Conservation (phyloP, 139 green algal genomes). For the Medakamo hakoo region DNA sequence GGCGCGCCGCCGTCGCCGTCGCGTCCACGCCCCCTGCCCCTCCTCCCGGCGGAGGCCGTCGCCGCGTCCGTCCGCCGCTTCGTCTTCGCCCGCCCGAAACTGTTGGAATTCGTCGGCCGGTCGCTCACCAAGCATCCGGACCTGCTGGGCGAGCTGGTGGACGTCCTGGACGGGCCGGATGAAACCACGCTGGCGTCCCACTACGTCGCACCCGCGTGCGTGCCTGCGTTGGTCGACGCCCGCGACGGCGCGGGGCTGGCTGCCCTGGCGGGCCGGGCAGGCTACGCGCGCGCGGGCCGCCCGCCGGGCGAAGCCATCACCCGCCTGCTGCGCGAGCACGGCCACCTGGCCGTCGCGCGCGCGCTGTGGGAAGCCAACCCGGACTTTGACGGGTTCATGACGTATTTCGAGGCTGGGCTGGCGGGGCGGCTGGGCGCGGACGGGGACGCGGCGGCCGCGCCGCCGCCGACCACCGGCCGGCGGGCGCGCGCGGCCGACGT, state of each 20-base stretch:
- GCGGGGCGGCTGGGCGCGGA: too few relatives aligned
- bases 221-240: slow-evolving; percentile 10
- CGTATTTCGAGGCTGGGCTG: slow-evolving; percentile 24
- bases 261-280: slow-evolving; percentile 16
- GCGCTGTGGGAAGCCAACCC: slow-evolving; percentile 6
- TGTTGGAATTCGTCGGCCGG: slow-evolving; percentile 24
- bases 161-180: slow-evolving; percentile 15
- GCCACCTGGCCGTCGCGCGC: slow-evolving; percentile 20
- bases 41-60: slow-evolving; percentile 13
- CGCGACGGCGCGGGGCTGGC: slow-evolving; percentile 11
- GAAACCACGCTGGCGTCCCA: slow-evolving; percentile 11
- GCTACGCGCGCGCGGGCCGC: not conserved
- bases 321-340: slow-evolving; percentile 10
- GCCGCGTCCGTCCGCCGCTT: slow-evolving; percentile 10
- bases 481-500: not conserved
- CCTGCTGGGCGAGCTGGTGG: slow-evolving; percentile 15
- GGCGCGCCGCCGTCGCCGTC: too few relatives aligned
- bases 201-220: too few relatives aligned
- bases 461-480: too few relatives aligned
- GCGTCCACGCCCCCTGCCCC: too few relatives aligned
- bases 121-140: slow-evolving; percentile 10
- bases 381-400: slow-evolving; percentile 16
- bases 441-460: too few relatives aligned
- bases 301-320: too few relatives aligned
- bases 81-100: slow-evolving; percentile 7